Percentiles rank a stretch among this genome's conserved stretches.
Conservation (phyloP, 2,329 filamentous ascomycete genomes). For the Exutisphaerella laricina region DNA sequence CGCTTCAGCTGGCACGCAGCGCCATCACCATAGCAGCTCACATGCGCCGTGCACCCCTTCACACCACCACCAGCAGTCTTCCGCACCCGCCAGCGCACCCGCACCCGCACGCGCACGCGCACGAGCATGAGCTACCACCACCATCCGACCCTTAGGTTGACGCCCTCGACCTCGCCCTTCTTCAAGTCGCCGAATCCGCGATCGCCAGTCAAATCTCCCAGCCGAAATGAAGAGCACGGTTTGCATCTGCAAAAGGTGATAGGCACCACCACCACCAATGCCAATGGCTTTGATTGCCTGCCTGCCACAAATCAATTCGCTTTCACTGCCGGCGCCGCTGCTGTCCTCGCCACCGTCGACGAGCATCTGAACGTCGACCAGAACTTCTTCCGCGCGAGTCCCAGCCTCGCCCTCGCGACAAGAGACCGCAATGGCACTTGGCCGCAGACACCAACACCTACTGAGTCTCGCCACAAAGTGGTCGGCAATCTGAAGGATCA, state of each 20-base stretch:
- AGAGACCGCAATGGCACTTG: constrained; percentile 21
- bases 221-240: constrained; percentile 39
- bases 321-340: constrained; percentile 87
- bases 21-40: too few species aligned
- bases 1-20: too few species aligned
- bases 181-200: constrained; percentile 55
- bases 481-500: constrained; percentile 35
- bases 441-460: constrained; percentile 24
- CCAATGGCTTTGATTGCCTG: constrained; percentile 80
- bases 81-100: too few species aligned
- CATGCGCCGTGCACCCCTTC: too few species aligned
- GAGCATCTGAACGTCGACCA: constrained; percentile 61
- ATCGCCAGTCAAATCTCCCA: constrained; percentile 52
- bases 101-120: too few species aligned
- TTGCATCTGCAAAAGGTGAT: constrained; percentile 79
- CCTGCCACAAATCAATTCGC: constrained; percentile 67
- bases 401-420: constrained; percentile 9
- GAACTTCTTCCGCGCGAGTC: constrained; percentile 75
- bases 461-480: constrained; percentile 23
- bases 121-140: constrained; percentile 19
- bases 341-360: constrained; percentile 79
- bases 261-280: constrained; percentile 79
- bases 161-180: constrained; percentile 69
- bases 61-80: too few species aligned
- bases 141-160: constrained; percentile 41